phyloP scores from a whole-genome alignment of 768 basidiomycete genomes.

The Leccinum sublutescens region DNA sequence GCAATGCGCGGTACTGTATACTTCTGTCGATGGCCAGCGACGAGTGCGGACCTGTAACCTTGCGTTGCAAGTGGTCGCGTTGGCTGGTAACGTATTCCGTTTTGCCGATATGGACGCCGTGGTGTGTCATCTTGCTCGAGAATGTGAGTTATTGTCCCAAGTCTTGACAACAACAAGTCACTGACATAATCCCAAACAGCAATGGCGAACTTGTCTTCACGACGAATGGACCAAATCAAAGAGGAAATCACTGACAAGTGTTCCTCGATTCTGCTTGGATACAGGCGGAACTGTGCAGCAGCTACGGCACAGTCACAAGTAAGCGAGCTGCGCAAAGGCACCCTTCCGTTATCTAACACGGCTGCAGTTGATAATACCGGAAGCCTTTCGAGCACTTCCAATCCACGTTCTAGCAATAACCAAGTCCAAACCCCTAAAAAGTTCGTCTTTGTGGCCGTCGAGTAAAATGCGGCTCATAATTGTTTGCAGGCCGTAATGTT shows the following conservation, averaged over 20 bases:
- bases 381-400: slow-evolving; percentile 85
- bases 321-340: slow-evolving; percentile 13
- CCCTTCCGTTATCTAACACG: slow-evolving; percentile 8
- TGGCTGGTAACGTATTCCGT: slow-evolving; percentile 91
- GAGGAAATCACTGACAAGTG: slow-evolving; percentile 85
- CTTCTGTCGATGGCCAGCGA: slow-evolving; percentile 70
- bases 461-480: slow-evolving; percentile 6
- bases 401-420: slow-evolving; percentile 76
- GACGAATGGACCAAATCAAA: slow-evolving; percentile 70
- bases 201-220: slow-evolving; percentile 56
- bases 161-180: not conserved
- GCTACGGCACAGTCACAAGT: slow-evolving; percentile 79
- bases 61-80: slow-evolving; percentile 72
- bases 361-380: slow-evolving; percentile 85
- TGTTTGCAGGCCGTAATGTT: slow-evolving; percentile 68
- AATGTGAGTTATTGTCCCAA: slow-evolving; percentile 51
- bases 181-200: slow-evolving; percentile 44
- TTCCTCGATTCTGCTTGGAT: slow-evolving; percentile 77
- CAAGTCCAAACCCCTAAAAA: slow-evolving; percentile 94
- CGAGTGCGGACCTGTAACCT: slow-evolving; percentile 85
- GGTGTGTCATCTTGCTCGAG: slow-evolving; percentile 69
- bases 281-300: slow-evolving; percentile 85
- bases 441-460: slow-evolving; percentile 36
- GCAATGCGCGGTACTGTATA: slow-evolving; percentile 89
- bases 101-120: slow-evolving; percentile 89